phyloP scores from a whole-genome alignment of 345 rosid species.

The Jatropha curcas region DNA sequence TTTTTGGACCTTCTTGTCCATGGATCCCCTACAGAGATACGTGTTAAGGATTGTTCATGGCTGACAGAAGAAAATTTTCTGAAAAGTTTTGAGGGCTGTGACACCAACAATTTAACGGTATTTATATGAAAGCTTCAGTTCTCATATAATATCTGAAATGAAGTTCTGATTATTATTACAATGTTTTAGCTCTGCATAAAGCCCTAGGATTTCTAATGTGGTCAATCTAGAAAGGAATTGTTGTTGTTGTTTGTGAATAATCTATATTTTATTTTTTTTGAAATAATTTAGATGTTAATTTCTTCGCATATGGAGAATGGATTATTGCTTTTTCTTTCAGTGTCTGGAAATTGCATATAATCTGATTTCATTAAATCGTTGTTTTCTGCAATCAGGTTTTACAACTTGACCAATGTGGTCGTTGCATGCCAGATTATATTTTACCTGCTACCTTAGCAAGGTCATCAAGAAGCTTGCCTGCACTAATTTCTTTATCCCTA shows the following conservation, averaged over 20 bases:
- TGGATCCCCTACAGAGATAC: constrained; percentile 71
- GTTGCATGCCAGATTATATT: constrained; percentile 69
- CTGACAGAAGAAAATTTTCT: constrained; percentile 68
- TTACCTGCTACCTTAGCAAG: constrained; percentile 52
- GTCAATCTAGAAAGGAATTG: no score
- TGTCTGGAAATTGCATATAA: not conserved
- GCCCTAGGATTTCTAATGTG: not conserved
- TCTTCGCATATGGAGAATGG: not conserved
- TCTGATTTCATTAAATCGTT: constrained; percentile 14
- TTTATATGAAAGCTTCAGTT: constrained; percentile 8
- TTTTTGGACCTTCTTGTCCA: constrained; percentile 55
- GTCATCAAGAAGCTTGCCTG: constrained; percentile 55
- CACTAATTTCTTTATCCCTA: constrained; percentile 61
- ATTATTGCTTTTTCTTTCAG: not conserved
- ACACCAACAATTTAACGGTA: constrained; percentile 72
- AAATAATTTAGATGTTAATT: not conserved
- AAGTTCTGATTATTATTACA: not conserved
- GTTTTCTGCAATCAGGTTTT: constrained; percentile 61
- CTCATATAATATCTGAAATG: not conserved
- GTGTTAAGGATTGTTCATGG: constrained; percentile 85
- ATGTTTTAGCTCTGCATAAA: not conserved
- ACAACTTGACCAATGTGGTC: constrained; percentile 86
- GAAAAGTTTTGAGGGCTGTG: constrained; percentile 53
- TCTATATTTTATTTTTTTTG: no score
- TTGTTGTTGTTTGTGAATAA: not conserved